Evolutionary conservation across 345 rosid species (phyloP), one percentile per base, ranked within the genome.

Genomic region (Laguncularia racemosa): DNA sequence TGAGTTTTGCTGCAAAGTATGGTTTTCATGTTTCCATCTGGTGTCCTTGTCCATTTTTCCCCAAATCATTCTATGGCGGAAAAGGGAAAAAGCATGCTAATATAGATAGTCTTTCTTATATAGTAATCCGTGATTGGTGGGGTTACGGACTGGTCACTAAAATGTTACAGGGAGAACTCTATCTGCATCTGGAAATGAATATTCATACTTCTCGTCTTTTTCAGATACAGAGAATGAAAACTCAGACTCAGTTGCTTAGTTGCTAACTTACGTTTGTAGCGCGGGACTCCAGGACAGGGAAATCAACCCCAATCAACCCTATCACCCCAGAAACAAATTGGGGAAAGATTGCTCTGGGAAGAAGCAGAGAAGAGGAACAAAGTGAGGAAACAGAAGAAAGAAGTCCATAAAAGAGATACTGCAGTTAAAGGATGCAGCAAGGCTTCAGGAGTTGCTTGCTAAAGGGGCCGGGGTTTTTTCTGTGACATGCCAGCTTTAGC

Each of bases 401-500:
- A 57, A 60, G 76, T 68, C 51, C 49, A 57, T 18, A 75, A 63
- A 67, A 65, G 44, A 43, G 77, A 71, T 56, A 66, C 65, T 57
- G 72, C 60, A 53, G 57, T n/a, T n/a, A n/a, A n/a, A 60, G 48
- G 86, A 78, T 51, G 60, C 48, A 16, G 80, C 81, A 50, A 81
- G 90, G 64, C 80, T 85, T 23, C 57, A 82, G 6, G 76, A 71
- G 52, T 66, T 88, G 66, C 68, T 88, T 48, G 80, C 96, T 15
- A 95, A 88, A 78, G 96, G n/a, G n/a, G 98, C 48, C 77, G 86
- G 52, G 70, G n/a, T n/a, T n/a, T 88, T 28, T 82, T 91, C 72
- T 64, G 78, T 57, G 96, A 91, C 81, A 82, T 91, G 96, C 96
- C 92, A 18, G 98, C 98, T 45, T 70, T 91, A 66, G 98, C 90